Conservation (phyloP, 352 stramenopile species). For the Phytophthora podocarpi region DNA sequence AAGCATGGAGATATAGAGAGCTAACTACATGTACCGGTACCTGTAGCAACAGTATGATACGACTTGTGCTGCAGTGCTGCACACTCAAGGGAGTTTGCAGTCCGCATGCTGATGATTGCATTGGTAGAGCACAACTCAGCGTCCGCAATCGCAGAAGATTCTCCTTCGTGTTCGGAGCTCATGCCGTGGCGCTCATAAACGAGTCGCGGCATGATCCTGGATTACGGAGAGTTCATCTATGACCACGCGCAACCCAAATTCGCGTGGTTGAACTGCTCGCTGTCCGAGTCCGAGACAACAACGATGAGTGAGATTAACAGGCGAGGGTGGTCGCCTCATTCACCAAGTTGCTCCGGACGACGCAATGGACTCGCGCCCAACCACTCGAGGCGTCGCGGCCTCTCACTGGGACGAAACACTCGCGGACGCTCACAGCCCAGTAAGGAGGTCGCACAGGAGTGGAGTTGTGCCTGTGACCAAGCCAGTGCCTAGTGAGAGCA, state of each 20-base stretch:
- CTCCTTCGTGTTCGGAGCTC: too few species aligned
- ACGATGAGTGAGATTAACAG: slow-evolving; percentile 3
- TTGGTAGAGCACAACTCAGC: neutral
- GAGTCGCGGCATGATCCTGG: slow-evolving; percentile 2
- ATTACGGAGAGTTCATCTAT: slow-evolving; percentile 11
- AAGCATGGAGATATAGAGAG: too few species aligned
- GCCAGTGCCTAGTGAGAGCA: slow-evolving; percentile 20
- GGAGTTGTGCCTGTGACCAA: slow-evolving; percentile 28
- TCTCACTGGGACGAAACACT: slow-evolving; percentile 16
- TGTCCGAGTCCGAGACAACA: slow-evolving; percentile 6
- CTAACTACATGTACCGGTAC: too few species aligned
- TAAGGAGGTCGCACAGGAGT: slow-evolving; percentile 19
- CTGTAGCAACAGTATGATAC: neutral
- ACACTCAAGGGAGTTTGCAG: too few species aligned
- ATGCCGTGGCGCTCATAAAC: slow-evolving; percentile 14
- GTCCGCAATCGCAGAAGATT: neutral
- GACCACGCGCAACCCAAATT: neutral
- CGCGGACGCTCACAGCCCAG: slow-evolving; percentile 10
- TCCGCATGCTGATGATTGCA: too few species aligned
- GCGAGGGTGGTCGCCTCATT: slow-evolving; percentile 2
- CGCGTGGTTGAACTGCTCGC: slow-evolving; percentile 33
- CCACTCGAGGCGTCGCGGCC: neutral
- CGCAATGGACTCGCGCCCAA: slow-evolving; percentile 18
- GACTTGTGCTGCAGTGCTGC: too few species aligned
- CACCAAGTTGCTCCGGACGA: slow-evolving; percentile 1